Evolutionary conservation across 2,329 filamentous ascomycete species (phyloP).

Genomic region (Curvularia verruculosa): DNA sequence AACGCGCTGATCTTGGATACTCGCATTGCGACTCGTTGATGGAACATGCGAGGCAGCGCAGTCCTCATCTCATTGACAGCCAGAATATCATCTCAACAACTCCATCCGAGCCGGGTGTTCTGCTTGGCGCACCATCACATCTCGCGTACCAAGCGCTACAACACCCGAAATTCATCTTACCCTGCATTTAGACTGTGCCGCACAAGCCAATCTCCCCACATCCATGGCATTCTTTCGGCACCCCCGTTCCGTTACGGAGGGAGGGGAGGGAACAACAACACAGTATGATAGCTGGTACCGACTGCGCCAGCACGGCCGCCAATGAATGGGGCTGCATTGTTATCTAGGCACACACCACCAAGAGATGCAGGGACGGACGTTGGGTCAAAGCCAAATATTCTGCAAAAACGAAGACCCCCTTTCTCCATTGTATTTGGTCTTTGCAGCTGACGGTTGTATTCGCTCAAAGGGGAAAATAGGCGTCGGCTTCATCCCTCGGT

Average conservation of each 20-base stretch:
- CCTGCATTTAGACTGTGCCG: slow-evolving; percentile 3
- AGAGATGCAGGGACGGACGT: slow-evolving; percentile 2
- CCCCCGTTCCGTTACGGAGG: slow-evolving; percentile 10
- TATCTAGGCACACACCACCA: background rate
- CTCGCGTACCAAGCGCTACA: background rate
- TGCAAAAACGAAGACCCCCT: background rate
- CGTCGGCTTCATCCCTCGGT: background rate
- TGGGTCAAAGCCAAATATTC: background rate
- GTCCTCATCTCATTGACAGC: background rate
- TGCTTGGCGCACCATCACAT: background rate
- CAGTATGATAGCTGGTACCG: background rate
- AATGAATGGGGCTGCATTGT: background rate
- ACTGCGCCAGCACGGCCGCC: background rate
- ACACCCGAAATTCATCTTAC: background rate
- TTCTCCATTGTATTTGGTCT: background rate
- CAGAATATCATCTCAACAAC: background rate
- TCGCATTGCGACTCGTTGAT: background rate
- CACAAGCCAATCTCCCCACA: slow-evolving; percentile 9
- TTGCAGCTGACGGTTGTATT: background rate
- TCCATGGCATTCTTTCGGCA: slow-evolving; percentile 17
- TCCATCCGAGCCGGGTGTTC: background rate
- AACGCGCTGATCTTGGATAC: background rate
- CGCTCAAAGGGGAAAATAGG: background rate
- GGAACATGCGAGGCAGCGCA: background rate
- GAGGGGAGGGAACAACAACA: slow-evolving; percentile 6